These are phyloP conservation scores for Globisporangium yorkense DNA, from an alignment of 352 stramenopile species.

Conservation along the genomic window DNA sequence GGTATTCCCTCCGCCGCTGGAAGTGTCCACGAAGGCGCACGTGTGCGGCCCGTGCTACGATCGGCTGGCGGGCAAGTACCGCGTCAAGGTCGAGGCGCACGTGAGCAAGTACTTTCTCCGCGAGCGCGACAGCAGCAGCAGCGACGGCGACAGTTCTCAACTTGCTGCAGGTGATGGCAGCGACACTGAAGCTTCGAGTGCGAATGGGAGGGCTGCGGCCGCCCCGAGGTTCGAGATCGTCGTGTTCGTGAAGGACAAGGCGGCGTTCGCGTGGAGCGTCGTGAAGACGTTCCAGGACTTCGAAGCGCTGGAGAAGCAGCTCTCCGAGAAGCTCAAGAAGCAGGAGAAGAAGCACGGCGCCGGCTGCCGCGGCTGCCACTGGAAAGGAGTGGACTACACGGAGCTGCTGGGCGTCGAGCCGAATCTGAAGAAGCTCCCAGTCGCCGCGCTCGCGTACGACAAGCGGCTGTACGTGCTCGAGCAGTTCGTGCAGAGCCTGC, in stretches of 20 bases:
- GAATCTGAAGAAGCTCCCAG: slow-evolving; percentile 35
- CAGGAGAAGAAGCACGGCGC: slow-evolving; percentile 64
- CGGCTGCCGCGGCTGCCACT: slow-evolving; percentile 39
- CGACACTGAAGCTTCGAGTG: slow-evolving; percentile 9
- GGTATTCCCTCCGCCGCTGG: slow-evolving; percentile 57
- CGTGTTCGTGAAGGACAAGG: slow-evolving; percentile 52
- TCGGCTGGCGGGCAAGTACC: slow-evolving; percentile 55
- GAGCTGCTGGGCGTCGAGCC: slow-evolving; percentile 45
- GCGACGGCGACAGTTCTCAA: background rate
- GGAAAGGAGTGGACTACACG: slow-evolving; percentile 66
- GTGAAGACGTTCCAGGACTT: slow-evolving; percentile 71
- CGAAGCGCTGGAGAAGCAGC: slow-evolving; percentile 56
- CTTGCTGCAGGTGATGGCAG: slow-evolving; percentile 2
- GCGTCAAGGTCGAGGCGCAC: slow-evolving; percentile 56
- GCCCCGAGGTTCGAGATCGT: slow-evolving; percentile 41
- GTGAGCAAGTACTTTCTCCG: slow-evolving; percentile 69
- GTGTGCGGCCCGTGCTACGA: slow-evolving; percentile 70
- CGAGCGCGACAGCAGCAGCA: slow-evolving; percentile 10
- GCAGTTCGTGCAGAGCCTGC: slow-evolving; percentile 64
- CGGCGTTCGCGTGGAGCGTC: slow-evolving; percentile 54
- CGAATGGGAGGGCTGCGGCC: background rate
- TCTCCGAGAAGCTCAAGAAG: slow-evolving; percentile 58
- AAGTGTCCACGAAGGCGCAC: slow-evolving; percentile 51
- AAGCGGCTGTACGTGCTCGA: slow-evolving; percentile 60
- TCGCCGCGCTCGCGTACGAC: slow-evolving; percentile 42